Percentiles rank a stretch among this genome's conserved stretches.
phyloP scores from a whole-genome alignment of 2,329 filamentous ascomycete genomes.

The Trichoderma sp. region DNA sequence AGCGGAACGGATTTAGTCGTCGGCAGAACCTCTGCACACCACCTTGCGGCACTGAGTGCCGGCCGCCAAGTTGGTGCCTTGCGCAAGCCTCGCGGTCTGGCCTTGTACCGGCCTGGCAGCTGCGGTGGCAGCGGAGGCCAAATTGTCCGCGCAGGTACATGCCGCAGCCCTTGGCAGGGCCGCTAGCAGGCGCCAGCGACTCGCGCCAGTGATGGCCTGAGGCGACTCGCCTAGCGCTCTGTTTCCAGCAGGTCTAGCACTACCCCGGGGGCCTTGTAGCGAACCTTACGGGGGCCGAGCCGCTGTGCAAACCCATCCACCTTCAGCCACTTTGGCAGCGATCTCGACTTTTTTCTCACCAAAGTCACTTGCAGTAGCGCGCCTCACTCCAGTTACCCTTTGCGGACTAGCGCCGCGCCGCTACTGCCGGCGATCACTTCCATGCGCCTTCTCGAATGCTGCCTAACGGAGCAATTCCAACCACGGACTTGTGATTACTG shows the following conservation, averaged over 20 bases:
- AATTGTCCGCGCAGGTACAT: constrained; percentile 9
- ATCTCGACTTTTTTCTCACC: neutral
- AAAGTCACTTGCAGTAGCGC: constrained; percentile 9
- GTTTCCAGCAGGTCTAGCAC: constrained; percentile 9
- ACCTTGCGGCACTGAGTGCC: constrained; percentile 19
- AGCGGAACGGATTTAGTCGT: neutral
- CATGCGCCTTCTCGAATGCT: constrained; percentile 25
- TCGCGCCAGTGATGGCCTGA: neutral
- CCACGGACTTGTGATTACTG: neutral
- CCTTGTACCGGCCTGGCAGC: neutral
- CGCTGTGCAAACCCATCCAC: constrained; percentile 16
- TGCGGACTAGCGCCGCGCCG: neutral
- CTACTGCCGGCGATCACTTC: constrained; percentile 23
- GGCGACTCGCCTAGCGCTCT: neutral
- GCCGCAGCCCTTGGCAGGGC: neutral
- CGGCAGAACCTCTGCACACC: constrained; percentile 7
- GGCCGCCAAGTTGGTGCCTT: constrained; percentile 18
- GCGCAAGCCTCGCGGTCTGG: neutral
- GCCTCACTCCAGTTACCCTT: neutral
- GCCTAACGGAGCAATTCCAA: constrained; percentile 20
- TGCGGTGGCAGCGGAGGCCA: neutral
- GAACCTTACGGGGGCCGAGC: constrained; percentile 25
- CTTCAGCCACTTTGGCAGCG: constrained; percentile 13
- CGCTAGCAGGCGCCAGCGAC: neutral
- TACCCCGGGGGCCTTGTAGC: constrained; percentile 16